Percentiles rank a stretch among this genome's conserved stretches.
phyloP scores from a whole-genome alignment of 495 filamentous ascomycete species.

The Xylaria flabelliformis region DNA sequence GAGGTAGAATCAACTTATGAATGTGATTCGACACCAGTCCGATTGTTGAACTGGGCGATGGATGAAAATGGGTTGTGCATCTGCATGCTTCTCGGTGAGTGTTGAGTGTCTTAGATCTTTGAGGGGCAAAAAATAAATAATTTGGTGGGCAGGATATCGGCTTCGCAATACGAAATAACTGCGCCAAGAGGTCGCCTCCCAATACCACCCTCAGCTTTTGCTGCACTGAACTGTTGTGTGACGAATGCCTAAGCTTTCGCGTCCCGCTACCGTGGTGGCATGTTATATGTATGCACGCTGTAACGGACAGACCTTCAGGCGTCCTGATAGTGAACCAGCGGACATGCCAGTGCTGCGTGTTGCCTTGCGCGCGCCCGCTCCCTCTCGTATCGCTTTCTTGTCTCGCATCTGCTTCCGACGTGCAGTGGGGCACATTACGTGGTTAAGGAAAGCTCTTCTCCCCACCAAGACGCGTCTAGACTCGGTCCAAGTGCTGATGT shows the following conservation, averaged over 20 bases:
- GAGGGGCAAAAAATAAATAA: not conserved
- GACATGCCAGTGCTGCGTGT: slow-evolving; percentile 7
- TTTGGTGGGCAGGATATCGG: not conserved
- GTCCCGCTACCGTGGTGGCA: slow-evolving; percentile 13
- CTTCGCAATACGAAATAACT: slow-evolving; percentile 19
- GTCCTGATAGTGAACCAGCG: not conserved
- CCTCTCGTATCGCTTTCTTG: slow-evolving; percentile 26
- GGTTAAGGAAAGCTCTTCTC: slow-evolving; percentile 1
- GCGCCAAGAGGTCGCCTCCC: slow-evolving; percentile 15
- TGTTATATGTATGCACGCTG: not conserved
- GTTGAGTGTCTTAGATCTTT: not conserved
- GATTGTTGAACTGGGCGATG: slow-evolving; percentile 10
- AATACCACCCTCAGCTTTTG: not conserved
- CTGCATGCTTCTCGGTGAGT: slow-evolving; percentile 11
- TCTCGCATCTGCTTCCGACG: slow-evolving; percentile 25
- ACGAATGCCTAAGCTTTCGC: slow-evolving; percentile 14
- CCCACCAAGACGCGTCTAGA: slow-evolving; percentile 22
- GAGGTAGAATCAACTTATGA: not conserved
- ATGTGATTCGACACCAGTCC: slow-evolving; percentile 16
- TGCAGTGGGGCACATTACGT: slow-evolving; percentile 21
- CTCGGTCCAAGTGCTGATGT: not conserved
- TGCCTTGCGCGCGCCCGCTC: slow-evolving; percentile 19
- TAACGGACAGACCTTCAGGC: slow-evolving; percentile 4
- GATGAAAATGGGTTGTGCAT: not conserved
- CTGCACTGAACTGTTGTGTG: not conserved